Evolutionary conservation across 2,329 filamentous ascomycete genomes (phyloP).

Genomic region (Stemphylium lycopersici): DNA sequence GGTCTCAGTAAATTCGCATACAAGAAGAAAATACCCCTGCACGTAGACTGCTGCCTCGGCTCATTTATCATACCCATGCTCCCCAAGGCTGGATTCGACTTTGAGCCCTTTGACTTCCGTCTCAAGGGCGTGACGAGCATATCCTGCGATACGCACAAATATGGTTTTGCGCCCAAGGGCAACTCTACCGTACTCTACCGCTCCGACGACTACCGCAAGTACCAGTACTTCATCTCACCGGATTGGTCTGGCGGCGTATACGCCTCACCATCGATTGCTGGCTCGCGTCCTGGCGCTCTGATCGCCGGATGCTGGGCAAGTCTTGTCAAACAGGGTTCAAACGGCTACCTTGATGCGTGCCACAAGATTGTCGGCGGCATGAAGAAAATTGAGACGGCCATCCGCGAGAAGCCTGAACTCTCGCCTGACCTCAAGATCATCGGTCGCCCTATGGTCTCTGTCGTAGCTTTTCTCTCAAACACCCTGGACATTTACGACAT

Average conservation of each 20-base stretch:
- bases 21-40: slow-evolving; percentile 80
- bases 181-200: slow-evolving; percentile 95
- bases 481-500: slow-evolving; percentile 94
- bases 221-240: slow-evolving; percentile 95
- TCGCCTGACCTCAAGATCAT: slow-evolving; percentile 77
- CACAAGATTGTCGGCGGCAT: slow-evolving; percentile 85
- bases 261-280: slow-evolving; percentile 88
- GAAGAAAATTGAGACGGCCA: slow-evolving; percentile 77
- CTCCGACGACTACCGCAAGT: slow-evolving; percentile 74
- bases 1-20: slow-evolving; percentile 82
- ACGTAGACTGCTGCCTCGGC: slow-evolving; percentile 97
- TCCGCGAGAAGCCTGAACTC: slow-evolving; percentile 72
- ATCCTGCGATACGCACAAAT: slow-evolving; percentile 97
- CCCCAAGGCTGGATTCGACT: slow-evolving; percentile 89
- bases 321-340: slow-evolving; percentile 85
- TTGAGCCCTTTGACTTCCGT: slow-evolving; percentile 89
- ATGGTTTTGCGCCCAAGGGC: slow-evolving; percentile 97
- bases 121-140: slow-evolving; percentile 94
- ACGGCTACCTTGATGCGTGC: slow-evolving; percentile 86
- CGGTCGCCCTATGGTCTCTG: slow-evolving; percentile 84
- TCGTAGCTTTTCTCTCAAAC: slow-evolving; percentile 84
- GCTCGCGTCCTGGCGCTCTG: slow-evolving; percentile 87
- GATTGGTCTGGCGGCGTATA: slow-evolving; percentile 98
- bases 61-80: slow-evolving; percentile 95
- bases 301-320: slow-evolving; percentile 97